Base-by-base conservation (phyloP, 2,329 filamentous ascomycete genomes). In the Huntiella decipiens region DNA sequence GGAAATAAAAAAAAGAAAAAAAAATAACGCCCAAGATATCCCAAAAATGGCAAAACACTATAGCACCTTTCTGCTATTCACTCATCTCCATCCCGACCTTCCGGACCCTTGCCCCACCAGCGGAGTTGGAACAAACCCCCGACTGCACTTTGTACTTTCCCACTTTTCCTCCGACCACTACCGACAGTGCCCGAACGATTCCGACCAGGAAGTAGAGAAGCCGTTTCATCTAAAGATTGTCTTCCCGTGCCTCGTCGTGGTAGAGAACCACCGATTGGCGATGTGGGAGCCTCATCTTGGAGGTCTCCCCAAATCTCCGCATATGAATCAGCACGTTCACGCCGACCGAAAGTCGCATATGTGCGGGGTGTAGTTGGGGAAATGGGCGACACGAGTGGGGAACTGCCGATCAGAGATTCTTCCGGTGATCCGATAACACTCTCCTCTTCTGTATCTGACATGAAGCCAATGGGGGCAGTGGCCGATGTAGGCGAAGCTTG, bases 261-360 rank as follows among this genome's bases (percentile, higher is more conserved):
- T 4, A 28, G 22, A 10, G 22, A 28, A 28, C 22, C 22, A 28
- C 22, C 22, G 8, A 28, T 31, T 53, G 56, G 38, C 15, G 43
- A 31, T 15, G 45, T 12, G 16, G 38, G 45, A 12, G 42, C 36
- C 36, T 80, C 75, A 54, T 93, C 86, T 56, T 91, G 79, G 11
- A 94, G 68, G 58, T 92, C 85, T 47, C 77, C 82, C 86, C 85
- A 93, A 31, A 93, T 91, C 54, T 91, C 82, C 33, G 76, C 77
- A 1, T 74, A 56, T 59, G 1, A 58, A 58, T 51, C 74, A 70
- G 33, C 64, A 61, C 17, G 59, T 57, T 16, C 59, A 28, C 22
- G 22, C 22, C 8, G 22, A 50, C 33, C 56, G 55, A 5, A 57
- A 50, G 51, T 52, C 11, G 51, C 45, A 42, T 52, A 52, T 36